Base-by-base conservation (phyloP, 2,329 filamentous ascomycete species). In the Lasiodiplodia citricola region DNA sequence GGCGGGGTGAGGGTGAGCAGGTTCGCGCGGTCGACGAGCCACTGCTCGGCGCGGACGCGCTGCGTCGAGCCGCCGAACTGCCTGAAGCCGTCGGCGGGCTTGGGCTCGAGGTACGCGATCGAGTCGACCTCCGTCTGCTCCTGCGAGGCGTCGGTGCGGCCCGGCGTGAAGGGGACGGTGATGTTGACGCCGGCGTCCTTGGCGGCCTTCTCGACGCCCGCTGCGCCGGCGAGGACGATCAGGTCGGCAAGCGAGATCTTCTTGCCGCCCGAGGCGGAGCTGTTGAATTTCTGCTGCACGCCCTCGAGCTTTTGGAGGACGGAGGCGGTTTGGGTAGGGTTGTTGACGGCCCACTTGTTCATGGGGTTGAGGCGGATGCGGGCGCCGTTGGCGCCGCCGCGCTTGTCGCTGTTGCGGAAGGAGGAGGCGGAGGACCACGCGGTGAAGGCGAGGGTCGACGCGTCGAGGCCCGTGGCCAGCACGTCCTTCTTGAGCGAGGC, bases 321-420 rank as follows among this genome's bases (percentile, higher is more conserved):
- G 78, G 90, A 82, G 67, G 82, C 80, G 51, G 94, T 83, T 80
- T 91, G 87, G 1, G 84, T 74, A 35, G 91, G 91, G 83, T 92
- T 91, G 87, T 94, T 94, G 77, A 89, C 86, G 75, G 87, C 81
- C 91, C 92, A 94, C 79, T 87, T 83, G 74, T 88, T 88, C 82
- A 92, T 89, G 28, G 92, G 92, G 70, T 86, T 83, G 13, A 94
- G 90, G 41, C 90, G 89, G 74, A 94, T 92, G 74, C 92, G 91
- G 16, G 88, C 91, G 74, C 92, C 92, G 75, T 94, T 94, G 81
- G 92, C 92, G 76, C 92, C 92, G 73, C 92, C 92, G 72, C 92
- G 92, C 88, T 94, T 94, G 84, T 94, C 92, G 73, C 88, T 87
- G 73, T 88, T 87, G 70, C 78, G 78, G 76, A 77, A 79, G 14